phyloP scores from a whole-genome alignment of 495 filamentous ascomycete species.

The Neurospora sp. region DNA sequence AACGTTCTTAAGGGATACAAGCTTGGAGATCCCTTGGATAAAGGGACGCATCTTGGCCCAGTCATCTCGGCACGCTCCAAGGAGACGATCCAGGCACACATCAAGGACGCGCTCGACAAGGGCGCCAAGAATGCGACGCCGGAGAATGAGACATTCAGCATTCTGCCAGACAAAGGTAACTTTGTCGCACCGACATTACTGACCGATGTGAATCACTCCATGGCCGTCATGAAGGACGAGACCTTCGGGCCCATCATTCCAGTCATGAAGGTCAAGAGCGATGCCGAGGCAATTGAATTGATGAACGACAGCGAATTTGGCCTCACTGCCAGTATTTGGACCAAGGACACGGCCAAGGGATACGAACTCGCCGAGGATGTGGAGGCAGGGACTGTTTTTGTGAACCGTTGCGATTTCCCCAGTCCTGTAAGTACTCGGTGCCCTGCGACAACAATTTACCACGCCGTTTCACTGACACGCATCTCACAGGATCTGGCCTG shows the following conservation, averaged over 20 bases:
- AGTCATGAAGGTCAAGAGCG: slow-evolving; percentile 79
- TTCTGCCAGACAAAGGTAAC: slow-evolving; percentile 62
- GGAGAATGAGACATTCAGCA: slow-evolving; percentile 61
- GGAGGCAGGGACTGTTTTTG: slow-evolving; percentile 92
- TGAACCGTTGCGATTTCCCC: slow-evolving; percentile 91
- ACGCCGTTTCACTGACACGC: slow-evolving; percentile 3
- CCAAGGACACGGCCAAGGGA: slow-evolving; percentile 72
- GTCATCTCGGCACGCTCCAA: slow-evolving; percentile 72
- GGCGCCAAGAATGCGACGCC: slow-evolving; percentile 81
- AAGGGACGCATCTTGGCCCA: slow-evolving; percentile 73
- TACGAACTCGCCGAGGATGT: slow-evolving; percentile 68
- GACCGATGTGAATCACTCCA: slow-evolving; percentile 69
- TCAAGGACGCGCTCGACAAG: slow-evolving; percentile 74
- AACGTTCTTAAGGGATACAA: slow-evolving; percentile 80
- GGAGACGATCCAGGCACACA: slow-evolving; percentile 66
- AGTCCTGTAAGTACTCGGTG: slow-evolving; percentile 59
- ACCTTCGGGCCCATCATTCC: slow-evolving; percentile 94
- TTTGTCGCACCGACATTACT: slow-evolving; percentile 80
- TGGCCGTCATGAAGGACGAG: slow-evolving; percentile 89
- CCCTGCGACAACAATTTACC: not conserved
- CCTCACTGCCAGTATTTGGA: slow-evolving; percentile 96
- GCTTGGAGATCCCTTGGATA: slow-evolving; percentile 74
- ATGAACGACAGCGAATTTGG: slow-evolving; percentile 98
- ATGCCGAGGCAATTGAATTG: slow-evolving; percentile 68
- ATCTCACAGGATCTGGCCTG: slow-evolving; percentile 75